Conservation (phyloP, 805 yeast genomes). For the Cephaloascus albidus region DNA sequence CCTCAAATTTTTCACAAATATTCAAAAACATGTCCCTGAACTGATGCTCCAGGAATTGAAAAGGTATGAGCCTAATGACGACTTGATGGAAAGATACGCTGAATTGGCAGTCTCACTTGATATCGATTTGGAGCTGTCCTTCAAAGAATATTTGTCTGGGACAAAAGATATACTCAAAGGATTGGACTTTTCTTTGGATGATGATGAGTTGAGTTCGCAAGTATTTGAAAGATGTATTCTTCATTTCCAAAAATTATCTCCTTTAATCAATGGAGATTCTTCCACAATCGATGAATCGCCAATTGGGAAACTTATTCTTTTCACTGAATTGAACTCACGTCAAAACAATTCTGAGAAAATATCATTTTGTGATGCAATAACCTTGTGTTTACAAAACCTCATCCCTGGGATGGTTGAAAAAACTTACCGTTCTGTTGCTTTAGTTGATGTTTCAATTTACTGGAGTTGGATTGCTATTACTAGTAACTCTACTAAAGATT, state of each 20-base stretch:
- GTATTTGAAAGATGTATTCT: conserved; percentile 29
- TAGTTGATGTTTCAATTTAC: conserved; percentile 19
- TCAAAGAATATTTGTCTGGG: conserved; percentile 23
- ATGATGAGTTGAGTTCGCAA: conserved; percentile 20
- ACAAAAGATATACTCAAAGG: conserved; percentile 31
- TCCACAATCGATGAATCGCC: conserved; percentile 18
- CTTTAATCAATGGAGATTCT: conserved; percentile 14
- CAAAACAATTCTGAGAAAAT: conserved; percentile 5
- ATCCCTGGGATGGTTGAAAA: conserved; percentile 25
- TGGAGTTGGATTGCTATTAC: conserved; percentile 30
- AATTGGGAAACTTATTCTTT: conserved; percentile 16
- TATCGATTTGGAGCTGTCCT: conserved; percentile 37
- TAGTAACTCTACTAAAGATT: conserved; percentile 6
- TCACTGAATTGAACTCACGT: conserved; percentile 6
- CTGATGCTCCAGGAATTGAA: neutral
- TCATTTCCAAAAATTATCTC: conserved; percentile 28
- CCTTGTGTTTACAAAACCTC: conserved; percentile 16
- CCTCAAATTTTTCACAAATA: neutral
- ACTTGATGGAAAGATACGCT: neutral
- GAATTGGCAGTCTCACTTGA: conserved; percentile 58
- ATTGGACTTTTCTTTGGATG: conserved; percentile 11
- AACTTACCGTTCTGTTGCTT: conserved; percentile 6
- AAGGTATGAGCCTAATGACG: neutral
- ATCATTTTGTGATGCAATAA: conserved; percentile 14
- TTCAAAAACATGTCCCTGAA: neutral